Evolutionary conservation across 2,329 filamentous ascomycete species (phyloP), one percentile per base, ranked within the genome.

Genomic region (Aspergillus sp.): DNA sequence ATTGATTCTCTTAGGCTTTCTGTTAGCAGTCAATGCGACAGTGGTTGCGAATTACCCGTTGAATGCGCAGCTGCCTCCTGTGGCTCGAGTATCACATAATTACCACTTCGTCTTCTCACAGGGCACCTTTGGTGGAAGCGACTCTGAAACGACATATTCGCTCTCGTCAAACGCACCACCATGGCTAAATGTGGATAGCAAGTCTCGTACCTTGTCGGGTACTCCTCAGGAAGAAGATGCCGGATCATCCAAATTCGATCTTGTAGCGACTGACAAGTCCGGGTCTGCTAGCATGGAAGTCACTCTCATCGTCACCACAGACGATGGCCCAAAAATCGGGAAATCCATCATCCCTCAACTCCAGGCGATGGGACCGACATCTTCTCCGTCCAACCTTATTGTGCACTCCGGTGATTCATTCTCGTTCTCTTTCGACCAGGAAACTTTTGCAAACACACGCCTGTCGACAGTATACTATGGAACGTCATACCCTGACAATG

Each of bases 11-110:
- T 57, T 74, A 55, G 58, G 63, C 19, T 58, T 73, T 19, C 50
- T 70, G 37, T 60, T 64, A 64, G 63, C 65, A 57, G 67, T 70
- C 20, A 62, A 65, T 58, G 77, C 76, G 47, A 68, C 67, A 57
- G 72, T 76, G 62, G 68, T 63, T 57, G 68, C 79, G 49, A 79
- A 79, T 47, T 93, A 93, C 65, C 91, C 91, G 1, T 81, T 96
- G 73, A 96, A 95, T 74, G 87, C 90, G 2, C 92, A 96, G 73
- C 82, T 96, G 1, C 91, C 91, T 33, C 88, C 89, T 3, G 88
- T 93, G 53, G 91, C 90, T 19, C 83, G 89, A 63, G 79, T 89
- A 58, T 83, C 82, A 41, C 70, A 87, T 65, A 79, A 81, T 2
- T 80, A 75, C 60, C 61, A 65, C 47, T 79, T 79, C 61, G 62